Evolutionary conservation across 257 asterid species (phyloP).

Genomic region (Osmanthus fragrans): DNA sequence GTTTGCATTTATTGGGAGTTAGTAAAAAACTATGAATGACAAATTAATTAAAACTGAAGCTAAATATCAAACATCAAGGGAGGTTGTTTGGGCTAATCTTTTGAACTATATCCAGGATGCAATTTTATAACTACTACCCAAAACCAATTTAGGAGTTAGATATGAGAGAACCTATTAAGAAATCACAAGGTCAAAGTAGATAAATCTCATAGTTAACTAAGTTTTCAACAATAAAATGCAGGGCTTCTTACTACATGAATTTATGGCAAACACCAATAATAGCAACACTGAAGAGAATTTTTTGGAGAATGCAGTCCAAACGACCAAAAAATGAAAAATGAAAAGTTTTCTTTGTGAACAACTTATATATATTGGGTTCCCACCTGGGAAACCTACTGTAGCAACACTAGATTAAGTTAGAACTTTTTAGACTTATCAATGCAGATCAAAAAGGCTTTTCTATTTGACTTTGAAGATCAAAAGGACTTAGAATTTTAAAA

Average conservation of each 20-base stretch:
- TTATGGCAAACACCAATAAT: not conserved
- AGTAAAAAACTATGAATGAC: not conserved
- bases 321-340: not conserved
- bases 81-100: not conserved
- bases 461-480: conserved; percentile 6
- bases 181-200: not conserved
- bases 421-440: not conserved
- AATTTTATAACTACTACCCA: not conserved
- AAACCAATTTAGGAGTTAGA: not conserved
- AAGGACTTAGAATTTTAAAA: not conserved
- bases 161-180: not conserved
- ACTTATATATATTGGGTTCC: not conserved
- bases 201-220: not conserved
- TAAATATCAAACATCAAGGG: not conserved
- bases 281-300: not conserved
- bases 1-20: not conserved
- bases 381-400: not conserved
- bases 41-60: not conserved
- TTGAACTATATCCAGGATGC: not conserved
- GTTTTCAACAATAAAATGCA: not conserved
- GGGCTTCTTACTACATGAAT: not conserved
- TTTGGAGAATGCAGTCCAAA: not conserved
- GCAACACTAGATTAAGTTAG: not conserved
- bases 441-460: not conserved
- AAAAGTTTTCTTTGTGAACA: not conserved